phyloP scores from a whole-genome alignment of 2,329 filamentous ascomycete genomes.

The Neofusicoccum kwambonambiense region DNA sequence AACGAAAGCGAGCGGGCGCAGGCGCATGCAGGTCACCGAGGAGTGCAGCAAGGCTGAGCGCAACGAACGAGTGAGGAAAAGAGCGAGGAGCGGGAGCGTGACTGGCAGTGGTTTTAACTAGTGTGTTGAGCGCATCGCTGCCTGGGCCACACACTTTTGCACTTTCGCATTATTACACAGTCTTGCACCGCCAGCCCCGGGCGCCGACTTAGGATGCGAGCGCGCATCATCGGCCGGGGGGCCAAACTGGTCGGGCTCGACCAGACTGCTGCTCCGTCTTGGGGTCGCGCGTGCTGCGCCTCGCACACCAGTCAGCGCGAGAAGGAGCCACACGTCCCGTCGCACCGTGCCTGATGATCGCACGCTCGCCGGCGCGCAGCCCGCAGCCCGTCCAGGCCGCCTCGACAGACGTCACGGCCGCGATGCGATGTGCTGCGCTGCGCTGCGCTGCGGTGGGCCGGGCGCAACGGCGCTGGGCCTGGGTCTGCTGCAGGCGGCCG shows the following conservation, averaged over 20 bases:
- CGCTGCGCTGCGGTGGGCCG: not conserved
- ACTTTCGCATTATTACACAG: constrained; percentile 13
- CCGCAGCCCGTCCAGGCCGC: not conserved
- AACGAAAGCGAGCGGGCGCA: not conserved
- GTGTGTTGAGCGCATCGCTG: not conserved
- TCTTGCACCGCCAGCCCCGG: not conserved
- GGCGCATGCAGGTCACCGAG: not conserved
- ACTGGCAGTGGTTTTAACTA: constrained; percentile 8
- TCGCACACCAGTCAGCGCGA: constrained; percentile 2
- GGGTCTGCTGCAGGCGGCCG: not conserved
- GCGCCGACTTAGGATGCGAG: not conserved
- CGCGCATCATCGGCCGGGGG: constrained; percentile 11
- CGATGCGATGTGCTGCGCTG: not conserved
- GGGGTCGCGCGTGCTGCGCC: constrained; percentile 12
- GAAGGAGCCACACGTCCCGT: not conserved
- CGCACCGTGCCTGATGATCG: constrained; percentile 9
- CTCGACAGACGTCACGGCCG: not conserved
- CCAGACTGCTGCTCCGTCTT: not conserved
- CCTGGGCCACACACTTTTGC: not conserved
- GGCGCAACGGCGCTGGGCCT: not conserved
- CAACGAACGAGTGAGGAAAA: not conserved
- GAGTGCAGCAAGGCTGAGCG: not conserved
- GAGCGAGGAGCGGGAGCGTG: not conserved
- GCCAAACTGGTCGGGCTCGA: not conserved
- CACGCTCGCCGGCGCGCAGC: not conserved